Conservation (phyloP, 345 rosid species). For the Heritiera fomes region DNA sequence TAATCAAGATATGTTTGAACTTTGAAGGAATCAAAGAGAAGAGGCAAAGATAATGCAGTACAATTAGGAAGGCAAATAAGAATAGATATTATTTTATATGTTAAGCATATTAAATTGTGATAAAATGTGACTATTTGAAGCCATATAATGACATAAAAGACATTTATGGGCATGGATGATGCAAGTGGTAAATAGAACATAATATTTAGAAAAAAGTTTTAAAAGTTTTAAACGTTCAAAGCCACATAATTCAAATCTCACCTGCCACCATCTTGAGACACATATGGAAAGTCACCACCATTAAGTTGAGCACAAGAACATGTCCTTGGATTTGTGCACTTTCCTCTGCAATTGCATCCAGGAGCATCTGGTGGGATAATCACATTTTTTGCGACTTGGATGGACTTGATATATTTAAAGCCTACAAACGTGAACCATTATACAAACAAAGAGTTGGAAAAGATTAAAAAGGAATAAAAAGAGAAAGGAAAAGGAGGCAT, state of each 20-base stretch:
- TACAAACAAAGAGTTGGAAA: background rate
- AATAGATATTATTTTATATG: background rate
- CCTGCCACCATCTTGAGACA: conserved; percentile 62
- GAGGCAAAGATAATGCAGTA: background rate
- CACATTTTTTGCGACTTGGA: conserved; percentile 46
- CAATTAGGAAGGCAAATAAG: background rate
- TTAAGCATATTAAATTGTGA: background rate
- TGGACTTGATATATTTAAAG: conserved; percentile 41
- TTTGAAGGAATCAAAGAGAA: background rate
- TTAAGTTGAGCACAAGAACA: conserved; percentile 64
- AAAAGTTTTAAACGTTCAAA: background rate
- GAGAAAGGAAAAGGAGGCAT: conserved; percentile 1
- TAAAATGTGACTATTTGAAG: background rate
- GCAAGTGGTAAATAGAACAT: background rate
- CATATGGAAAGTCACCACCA: conserved; percentile 63
- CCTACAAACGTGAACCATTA: conserved; percentile 34
- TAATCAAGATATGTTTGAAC: background rate
- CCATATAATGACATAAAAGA: background rate
- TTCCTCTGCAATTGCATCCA: conserved; percentile 52
- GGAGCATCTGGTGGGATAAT: conserved; percentile 37
- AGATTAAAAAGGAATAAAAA: background rate
- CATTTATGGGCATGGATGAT: background rate
- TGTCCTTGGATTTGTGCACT: conserved; percentile 43
- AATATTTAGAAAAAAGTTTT: background rate
- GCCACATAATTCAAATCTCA: conserved; percentile 23